Evolutionary conservation across 2,329 filamentous ascomycete species (phyloP), one percentile per base, ranked within the genome.

Genomic region (Alternaria consortialis): DNA sequence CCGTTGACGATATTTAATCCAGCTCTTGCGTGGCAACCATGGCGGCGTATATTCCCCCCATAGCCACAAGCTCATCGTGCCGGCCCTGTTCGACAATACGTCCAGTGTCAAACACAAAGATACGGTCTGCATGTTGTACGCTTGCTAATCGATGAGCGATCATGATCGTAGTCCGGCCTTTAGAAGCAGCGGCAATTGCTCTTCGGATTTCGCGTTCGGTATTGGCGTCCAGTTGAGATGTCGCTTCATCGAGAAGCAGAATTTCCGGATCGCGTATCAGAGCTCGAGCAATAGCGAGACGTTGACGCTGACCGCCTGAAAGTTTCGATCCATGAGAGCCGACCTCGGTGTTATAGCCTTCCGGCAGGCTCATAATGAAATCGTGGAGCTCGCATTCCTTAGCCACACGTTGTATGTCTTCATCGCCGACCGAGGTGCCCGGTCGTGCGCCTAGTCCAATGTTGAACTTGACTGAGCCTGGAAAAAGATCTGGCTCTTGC

Each of bases 121-220:
- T 94, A n/a, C 89, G 81, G 74, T 94, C 89, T 1, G 91, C 90
- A 67, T 93, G 90, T 76, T 91, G 91, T 20, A 94, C 88, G 12
- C 90, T 94, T 0, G 89, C 89, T 50, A 94, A 81, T 13, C 91
- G 84, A 75, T 94, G 92, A 1, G 92, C 92, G 11, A 95, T 91
- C 3, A 91, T 90, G 3, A 95, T 82, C 62, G 91, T 91, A 2
- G 92, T 87, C 55, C 80, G 74, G 4, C 78, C 81, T 44, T 75
- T 72, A 5, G 79, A 75, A 13, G 80, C 81, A 20, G 76, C 77
- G 8, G 74, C 75, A 36, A 83, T 76, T 1, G 81, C 78, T 37
- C 73, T 72, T 43, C 81, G 80, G 27, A 84, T 77, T 29, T 79
- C 76, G 42, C 73, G 70, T 62, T 84, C 82, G 20, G 77, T 82